Evolutionary conservation across 306 rosid species (phyloP).

Genomic region (Acacia crassicarpa): DNA sequence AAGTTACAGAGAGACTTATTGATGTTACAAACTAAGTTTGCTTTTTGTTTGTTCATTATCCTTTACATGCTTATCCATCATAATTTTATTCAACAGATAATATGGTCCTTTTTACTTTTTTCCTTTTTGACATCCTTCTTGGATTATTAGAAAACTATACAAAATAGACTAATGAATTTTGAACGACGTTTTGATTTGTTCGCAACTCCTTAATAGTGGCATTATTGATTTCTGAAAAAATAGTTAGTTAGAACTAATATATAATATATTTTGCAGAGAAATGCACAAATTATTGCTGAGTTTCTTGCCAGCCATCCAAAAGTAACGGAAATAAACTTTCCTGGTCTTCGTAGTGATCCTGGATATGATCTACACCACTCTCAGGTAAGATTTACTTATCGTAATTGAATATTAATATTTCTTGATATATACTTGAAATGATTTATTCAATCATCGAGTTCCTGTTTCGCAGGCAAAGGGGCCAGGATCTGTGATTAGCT

Average conservation of each 20-base stretch:
- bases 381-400: slow-evolving; percentile 53
- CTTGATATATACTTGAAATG: background rate
- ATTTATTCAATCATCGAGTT: slow-evolving; percentile 15
- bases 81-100: background rate
- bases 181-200: too few species aligned
- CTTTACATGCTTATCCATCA: background rate
- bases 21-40: background rate
- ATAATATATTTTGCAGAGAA: background rate
- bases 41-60: background rate
- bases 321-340: background rate
- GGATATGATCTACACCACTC: background rate
- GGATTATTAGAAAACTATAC: too few species aligned
- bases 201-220: background rate
- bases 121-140: background rate
- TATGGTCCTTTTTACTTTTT: too few species aligned
- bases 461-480: slow-evolving; percentile 73
- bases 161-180: background rate
- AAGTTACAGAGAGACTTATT: background rate
- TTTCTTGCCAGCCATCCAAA: background rate
- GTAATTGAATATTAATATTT: slow-evolving; percentile 7
- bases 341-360: background rate
- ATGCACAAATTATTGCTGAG: background rate
- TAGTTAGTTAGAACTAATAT: background rate
- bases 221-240: too few species aligned
- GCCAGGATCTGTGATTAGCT: slow-evolving; percentile 92